phyloP scores from a whole-genome alignment of 768 basidiomycete genomes.

The Xerocomus spinulosus region DNA sequence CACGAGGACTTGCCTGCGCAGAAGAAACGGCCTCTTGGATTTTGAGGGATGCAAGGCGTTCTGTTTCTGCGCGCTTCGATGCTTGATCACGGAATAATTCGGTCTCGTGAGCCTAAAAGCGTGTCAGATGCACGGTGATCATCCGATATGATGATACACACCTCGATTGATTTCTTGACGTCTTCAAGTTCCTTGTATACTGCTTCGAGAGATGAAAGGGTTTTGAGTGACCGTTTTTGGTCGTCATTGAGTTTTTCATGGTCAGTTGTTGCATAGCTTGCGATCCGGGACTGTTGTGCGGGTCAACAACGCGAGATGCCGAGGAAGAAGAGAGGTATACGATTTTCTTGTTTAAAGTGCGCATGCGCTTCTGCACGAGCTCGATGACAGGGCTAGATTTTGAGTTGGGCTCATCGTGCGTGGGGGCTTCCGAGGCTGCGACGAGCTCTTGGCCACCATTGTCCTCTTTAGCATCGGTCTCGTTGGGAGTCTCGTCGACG shows the following conservation, averaged over 20 bases:
- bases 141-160: constrained; percentile 41
- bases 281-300: constrained; percentile 58
- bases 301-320: constrained; percentile 7
- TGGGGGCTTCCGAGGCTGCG: constrained; percentile 37
- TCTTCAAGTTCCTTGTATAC: constrained; percentile 79
- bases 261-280: constrained; percentile 62
- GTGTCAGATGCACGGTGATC: constrained; percentile 1
- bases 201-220: constrained; percentile 72
- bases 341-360: constrained; percentile 78
- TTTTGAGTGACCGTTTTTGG: constrained; percentile 70
- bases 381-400: constrained; percentile 73
- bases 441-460: constrained; percentile 44
- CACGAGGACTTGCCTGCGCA: constrained; percentile 46
- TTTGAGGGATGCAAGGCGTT: constrained; percentile 52
- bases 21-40: constrained; percentile 52
- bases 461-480: constrained; percentile 44
- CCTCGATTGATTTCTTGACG: constrained; percentile 81
- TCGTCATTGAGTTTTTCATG: constrained; percentile 81
- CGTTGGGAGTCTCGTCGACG: constrained; percentile 49
- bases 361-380: constrained; percentile 73
- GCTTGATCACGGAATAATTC: constrained; percentile 56
- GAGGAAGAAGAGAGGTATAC: constrained; percentile 40
- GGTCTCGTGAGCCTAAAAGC: constrained; percentile 53
- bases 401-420: constrained; percentile 40
- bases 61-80: constrained; percentile 50